Evolutionary conservation across 345 rosid species (phyloP).

Genomic region (Eucalyptus erythrocorys): DNA sequence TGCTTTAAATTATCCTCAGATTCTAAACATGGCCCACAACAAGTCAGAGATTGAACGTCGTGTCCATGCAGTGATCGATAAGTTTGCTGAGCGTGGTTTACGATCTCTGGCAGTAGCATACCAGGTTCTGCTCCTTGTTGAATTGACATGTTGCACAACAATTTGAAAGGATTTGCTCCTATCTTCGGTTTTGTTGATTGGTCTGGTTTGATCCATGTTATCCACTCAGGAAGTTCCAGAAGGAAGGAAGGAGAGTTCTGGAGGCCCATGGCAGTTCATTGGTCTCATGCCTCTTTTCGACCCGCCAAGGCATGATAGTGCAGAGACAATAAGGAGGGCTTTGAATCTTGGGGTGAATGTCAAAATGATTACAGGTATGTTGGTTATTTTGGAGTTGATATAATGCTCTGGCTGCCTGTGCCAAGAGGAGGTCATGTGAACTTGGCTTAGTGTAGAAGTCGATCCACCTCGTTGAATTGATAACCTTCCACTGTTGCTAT

Average conservation of each 20-base stretch:
- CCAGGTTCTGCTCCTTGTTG: slow-evolving; percentile 40
- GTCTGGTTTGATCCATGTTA: background rate
- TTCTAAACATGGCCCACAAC: slow-evolving; percentile 82
- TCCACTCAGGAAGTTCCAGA: slow-evolving; percentile 77
- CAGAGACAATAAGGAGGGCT: slow-evolving; percentile 93
- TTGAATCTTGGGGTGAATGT: slow-evolving; percentile 94
- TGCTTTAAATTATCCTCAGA: slow-evolving; percentile 23
- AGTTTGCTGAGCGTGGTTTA: slow-evolving; percentile 91
- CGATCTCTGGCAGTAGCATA: slow-evolving; percentile 96
- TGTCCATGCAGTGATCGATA: slow-evolving; percentile 90
- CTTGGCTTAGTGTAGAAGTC: background rate
- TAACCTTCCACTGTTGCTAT: background rate
- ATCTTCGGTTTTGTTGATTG: background rate
- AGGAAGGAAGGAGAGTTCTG: slow-evolving; percentile 77
- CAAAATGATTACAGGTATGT: slow-evolving; percentile 91
- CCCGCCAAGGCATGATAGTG: slow-evolving; percentile 98
- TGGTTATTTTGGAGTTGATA: background rate
- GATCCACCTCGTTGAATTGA: background rate
- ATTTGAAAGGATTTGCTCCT: background rate
- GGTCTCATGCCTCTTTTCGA: slow-evolving; percentile 99
- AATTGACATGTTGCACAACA: background rate
- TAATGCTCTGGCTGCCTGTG: background rate
- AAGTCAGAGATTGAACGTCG: slow-evolving; percentile 80
- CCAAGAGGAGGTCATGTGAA: background rate
- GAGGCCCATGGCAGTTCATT: slow-evolving; percentile 93